Conservation (phyloP, 1,139 yeast species). For the Groenewaldozyma auringiensis region DNA sequence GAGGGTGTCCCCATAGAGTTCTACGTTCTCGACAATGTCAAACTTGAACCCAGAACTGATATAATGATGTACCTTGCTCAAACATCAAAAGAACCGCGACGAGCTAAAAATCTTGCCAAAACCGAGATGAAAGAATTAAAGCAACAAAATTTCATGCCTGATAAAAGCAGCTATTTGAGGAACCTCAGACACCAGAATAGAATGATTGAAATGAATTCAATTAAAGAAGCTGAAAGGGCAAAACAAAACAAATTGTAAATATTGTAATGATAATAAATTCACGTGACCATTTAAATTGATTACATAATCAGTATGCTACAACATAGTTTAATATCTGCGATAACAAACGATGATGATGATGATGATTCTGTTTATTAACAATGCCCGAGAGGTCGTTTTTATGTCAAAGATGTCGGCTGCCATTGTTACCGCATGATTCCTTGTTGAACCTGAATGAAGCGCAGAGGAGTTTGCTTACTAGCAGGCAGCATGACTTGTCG, state of each 20-base stretch:
- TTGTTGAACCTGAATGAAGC: conserved; percentile 45
- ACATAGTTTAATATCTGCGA: no score
- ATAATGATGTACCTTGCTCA: conserved; percentile 23
- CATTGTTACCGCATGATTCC: conserved; percentile 49
- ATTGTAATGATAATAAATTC: no score
- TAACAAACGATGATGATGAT: no score
- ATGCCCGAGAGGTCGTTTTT: no score
- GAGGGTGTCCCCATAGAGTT: conserved; percentile 37
- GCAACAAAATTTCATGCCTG: not conserved
- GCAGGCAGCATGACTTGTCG: conserved; percentile 11
- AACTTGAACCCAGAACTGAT: conserved; percentile 28
- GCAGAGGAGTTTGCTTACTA: conserved; percentile 41
- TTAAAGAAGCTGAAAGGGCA: not conserved
- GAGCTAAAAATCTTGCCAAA: not conserved
- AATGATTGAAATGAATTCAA: not conserved
- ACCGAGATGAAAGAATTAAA: not conserved
- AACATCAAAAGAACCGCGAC: conserved; percentile 2
- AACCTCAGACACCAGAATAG: not conserved
- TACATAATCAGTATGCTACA: no score
- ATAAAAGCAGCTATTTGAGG: not conserved
- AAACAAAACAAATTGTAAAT: no score
- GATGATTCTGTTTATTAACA: no score
- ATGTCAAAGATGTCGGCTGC: conserved; percentile 57
- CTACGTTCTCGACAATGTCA: conserved; percentile 43
- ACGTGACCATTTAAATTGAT: no score